These are phyloP conservation scores for Pseudogymnoascus sp. DNA, from an alignment of 2,329 filamentous ascomycete genomes.

Conservation along the genomic window DNA sequence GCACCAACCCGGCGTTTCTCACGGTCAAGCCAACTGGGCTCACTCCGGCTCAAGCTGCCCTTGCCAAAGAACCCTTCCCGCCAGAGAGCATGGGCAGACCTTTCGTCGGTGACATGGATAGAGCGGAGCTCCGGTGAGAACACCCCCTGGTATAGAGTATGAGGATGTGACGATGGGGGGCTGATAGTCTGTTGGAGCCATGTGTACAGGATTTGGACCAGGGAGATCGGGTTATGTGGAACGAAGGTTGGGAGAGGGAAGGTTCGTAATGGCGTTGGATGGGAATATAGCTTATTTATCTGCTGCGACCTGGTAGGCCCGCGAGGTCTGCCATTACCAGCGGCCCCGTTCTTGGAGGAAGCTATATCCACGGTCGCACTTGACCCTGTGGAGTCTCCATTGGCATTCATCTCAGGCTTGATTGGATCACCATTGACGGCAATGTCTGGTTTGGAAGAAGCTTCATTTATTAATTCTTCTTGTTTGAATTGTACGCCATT, in stretches of 20 bases:
- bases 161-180: constrained; percentile 56
- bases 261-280: constrained; percentile 71
- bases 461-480: constrained; percentile 9
- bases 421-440: constrained; percentile 4
- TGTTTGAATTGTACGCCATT: constrained; percentile 9
- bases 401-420: constrained; percentile 1
- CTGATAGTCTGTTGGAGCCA: constrained; percentile 67
- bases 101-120: constrained; percentile 71
- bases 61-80: constrained; percentile 97
- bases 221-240: constrained; percentile 83
- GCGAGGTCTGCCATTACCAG: constrained; percentile 14
- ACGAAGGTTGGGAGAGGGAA: constrained; percentile 83
- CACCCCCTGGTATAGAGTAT: constrained; percentile 59
- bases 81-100: constrained; percentile 76
- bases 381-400: background rate
- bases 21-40: constrained; percentile 83
- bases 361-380: constrained; percentile 2
- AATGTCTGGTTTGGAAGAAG: constrained; percentile 3
- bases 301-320: constrained; percentile 32
- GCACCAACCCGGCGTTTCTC: constrained; percentile 67
- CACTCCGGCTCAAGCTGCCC: constrained; percentile 84
- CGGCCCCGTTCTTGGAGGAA: background rate
- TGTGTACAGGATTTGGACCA: constrained; percentile 70
- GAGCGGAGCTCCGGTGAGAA: constrained; percentile 79
- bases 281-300: constrained; percentile 68